Percentiles rank a stretch among this genome's conserved stretches.
Evolutionary conservation across 2,329 filamentous ascomycete species (phyloP).

Genomic region (Botrytis galanthina): DNA sequence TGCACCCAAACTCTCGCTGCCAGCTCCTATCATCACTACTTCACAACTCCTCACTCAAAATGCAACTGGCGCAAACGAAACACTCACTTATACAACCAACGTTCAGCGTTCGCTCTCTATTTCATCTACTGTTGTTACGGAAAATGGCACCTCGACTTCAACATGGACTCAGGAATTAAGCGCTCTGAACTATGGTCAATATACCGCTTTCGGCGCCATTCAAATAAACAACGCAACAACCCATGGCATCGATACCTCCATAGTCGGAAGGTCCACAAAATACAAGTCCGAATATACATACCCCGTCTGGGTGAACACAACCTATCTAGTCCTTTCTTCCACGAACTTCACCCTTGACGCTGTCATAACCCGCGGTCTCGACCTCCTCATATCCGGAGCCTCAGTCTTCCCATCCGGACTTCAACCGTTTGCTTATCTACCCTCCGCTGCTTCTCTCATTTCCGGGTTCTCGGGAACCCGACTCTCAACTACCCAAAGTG

Average conservation of each 20-base stretch:
- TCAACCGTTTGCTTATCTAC: constrained; percentile 50
- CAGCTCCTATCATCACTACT: constrained; percentile 49
- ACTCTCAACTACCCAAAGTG: constrained; percentile 54
- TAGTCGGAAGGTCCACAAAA: constrained; percentile 35
- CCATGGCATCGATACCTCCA: constrained; percentile 46
- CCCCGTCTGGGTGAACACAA: constrained; percentile 58
- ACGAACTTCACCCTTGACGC: constrained; percentile 50
- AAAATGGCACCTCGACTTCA: constrained; percentile 43
- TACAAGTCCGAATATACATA: constrained; percentile 52
- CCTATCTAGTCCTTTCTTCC: constrained; percentile 44
- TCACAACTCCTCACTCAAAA: constrained; percentile 48
- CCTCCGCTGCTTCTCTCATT: constrained; percentile 28
- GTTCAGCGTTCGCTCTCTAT: constrained; percentile 56
- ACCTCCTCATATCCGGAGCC: constrained; percentile 45
- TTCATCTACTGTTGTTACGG: constrained; percentile 51
- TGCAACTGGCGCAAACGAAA: constrained; percentile 54
- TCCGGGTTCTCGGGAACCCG: constrained; percentile 41
- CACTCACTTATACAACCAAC: constrained; percentile 56
- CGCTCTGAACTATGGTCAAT: constrained; percentile 54
- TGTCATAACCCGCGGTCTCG: constrained; percentile 48
- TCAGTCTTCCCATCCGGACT: constrained; percentile 59
- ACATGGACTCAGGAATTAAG: constrained; percentile 59
- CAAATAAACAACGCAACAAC: constrained; percentile 53
- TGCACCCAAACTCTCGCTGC: constrained; percentile 37
- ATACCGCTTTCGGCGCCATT: constrained; percentile 53